A percentile compares a stretch with the other conserved stretches of the same genome.
Conservation (phyloP, 2,329 filamentous ascomycete species). For the Colletotrichum filicis region DNA sequence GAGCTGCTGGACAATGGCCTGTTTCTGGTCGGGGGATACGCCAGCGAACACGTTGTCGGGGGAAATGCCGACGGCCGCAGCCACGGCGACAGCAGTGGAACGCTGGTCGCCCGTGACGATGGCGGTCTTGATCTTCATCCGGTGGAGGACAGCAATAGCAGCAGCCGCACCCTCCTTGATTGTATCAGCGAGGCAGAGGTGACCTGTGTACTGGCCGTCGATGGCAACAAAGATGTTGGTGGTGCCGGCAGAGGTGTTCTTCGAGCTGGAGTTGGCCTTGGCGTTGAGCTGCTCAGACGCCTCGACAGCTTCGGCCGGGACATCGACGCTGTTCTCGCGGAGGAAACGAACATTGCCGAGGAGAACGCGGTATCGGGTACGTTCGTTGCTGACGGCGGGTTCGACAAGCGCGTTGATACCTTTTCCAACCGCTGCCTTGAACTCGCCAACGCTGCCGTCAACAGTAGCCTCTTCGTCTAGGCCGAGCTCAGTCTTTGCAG, state of each 20-base stretch:
- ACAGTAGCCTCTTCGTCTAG: conserved; percentile 78
- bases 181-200: conserved; percentile 86
- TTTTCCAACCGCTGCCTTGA: conserved; percentile 83
- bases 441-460: conserved; percentile 87
- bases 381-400: conserved; percentile 75
- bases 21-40: conserved; percentile 93
- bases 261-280: conserved; percentile 48
- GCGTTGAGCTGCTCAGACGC: conserved; percentile 70
- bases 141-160: conserved; percentile 82
- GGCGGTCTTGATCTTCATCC: conserved; percentile 86
- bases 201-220: conserved; percentile 82
- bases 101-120: conserved; percentile 95
- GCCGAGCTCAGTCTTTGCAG: conserved; percentile 80
- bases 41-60: conserved; percentile 82
- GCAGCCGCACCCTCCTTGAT: conserved; percentile 89
- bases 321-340: conserved; percentile 72
- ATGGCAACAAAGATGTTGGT: conserved; percentile 95
- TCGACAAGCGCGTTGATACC: conserved; percentile 87
- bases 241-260: conserved; percentile 70
- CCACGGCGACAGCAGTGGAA: conserved; percentile 86
- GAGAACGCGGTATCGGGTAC: conserved; percentile 79
- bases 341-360: conserved; percentile 87
- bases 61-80: conserved; percentile 83
- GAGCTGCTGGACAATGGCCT: conserved; percentile 81
- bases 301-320: conserved; percentile 72